phyloP scores from a whole-genome alignment of 2,329 filamentous ascomycete species.

The Colletotrichum liriopes region DNA sequence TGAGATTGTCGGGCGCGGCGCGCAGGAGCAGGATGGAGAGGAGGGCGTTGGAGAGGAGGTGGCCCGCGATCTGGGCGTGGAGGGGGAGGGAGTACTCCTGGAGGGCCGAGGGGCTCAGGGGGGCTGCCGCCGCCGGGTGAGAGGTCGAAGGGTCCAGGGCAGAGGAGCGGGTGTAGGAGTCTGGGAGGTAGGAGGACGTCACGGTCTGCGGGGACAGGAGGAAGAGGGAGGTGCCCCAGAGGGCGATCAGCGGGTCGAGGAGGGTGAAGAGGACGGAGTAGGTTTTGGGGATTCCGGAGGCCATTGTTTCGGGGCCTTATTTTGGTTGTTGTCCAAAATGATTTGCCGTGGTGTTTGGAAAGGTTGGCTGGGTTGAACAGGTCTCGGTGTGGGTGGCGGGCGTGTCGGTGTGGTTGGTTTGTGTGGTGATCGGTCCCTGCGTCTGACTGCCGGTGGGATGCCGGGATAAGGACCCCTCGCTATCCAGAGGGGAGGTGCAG shows the following conservation, averaged over 20 bases:
- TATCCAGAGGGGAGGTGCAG: background rate
- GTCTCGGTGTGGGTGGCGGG: background rate
- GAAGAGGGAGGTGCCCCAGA: constrained; percentile 33
- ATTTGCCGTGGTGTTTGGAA: too few species aligned
- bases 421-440: background rate
- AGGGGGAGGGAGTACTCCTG: constrained; percentile 24
- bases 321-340: too few species aligned
- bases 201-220: constrained; percentile 22
- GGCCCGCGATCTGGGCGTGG: constrained; percentile 23
- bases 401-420: background rate
- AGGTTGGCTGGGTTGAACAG: too few species aligned
- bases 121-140: constrained; percentile 12
- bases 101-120: background rate
- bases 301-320: background rate
- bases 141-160: constrained; percentile 6
- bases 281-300: constrained; percentile 12
- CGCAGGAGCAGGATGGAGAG: constrained; percentile 29
- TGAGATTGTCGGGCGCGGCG: background rate
- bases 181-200: constrained; percentile 23
- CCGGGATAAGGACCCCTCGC: background rate
- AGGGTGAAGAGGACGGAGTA: constrained; percentile 21
- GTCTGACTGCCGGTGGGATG: background rate
- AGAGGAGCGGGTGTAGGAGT: background rate
- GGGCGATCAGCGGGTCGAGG: constrained; percentile 32
- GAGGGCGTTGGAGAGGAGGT: constrained; percentile 28